Percentiles rank a stretch among this genome's conserved stretches.
These are phyloP conservation scores for Aspergillus japonicus DNA, from an alignment of 2,329 filamentous ascomycete species.

Conservation along the genomic window DNA sequence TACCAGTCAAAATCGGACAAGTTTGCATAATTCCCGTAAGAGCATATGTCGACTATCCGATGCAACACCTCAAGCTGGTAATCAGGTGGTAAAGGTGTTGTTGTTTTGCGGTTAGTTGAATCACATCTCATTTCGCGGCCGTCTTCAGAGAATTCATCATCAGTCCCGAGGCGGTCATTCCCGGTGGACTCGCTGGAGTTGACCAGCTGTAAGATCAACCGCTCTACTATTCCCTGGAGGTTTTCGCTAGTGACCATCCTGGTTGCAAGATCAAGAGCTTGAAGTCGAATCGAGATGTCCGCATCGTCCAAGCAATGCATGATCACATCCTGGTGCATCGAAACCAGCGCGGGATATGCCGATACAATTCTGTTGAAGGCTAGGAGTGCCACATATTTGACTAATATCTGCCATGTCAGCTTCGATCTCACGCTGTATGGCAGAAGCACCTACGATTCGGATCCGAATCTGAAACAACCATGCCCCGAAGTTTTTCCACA, in stretches of 20 bases:
- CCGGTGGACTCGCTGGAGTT: slow-evolving; percentile 55
- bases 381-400: slow-evolving; percentile 94
- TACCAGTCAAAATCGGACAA: slow-evolving; percentile 97
- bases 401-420: slow-evolving; percentile 44
- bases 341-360: slow-evolving; percentile 84
- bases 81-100: slow-evolving; percentile 65
- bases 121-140: slow-evolving; percentile 2
- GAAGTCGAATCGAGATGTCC: slow-evolving; percentile 92
- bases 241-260: slow-evolving; percentile 93
- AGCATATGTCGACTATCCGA: slow-evolving; percentile 84
- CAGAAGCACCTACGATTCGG: slow-evolving; percentile 70
- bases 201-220: slow-evolving; percentile 78
- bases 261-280: slow-evolving; percentile 85
- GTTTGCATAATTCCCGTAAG: slow-evolving; percentile 80
- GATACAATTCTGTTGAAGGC: slow-evolving; percentile 93
- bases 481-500: slow-evolving; percentile 86
- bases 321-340: slow-evolving; percentile 93
- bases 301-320: slow-evolving; percentile 93
- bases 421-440: not conserved
- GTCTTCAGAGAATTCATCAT: slow-evolving; percentile 15
- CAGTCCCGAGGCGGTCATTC: slow-evolving; percentile 35
- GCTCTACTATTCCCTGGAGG: slow-evolving; percentile 76
- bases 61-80: slow-evolving; percentile 81
- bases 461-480: slow-evolving; percentile 91
- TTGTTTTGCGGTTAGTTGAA: not conserved